Evolutionary conservation across 306 rosid genomes (phyloP), one percentile per base, ranked within the genome.

Genomic region (Glycyrrhiza uralensis): DNA sequence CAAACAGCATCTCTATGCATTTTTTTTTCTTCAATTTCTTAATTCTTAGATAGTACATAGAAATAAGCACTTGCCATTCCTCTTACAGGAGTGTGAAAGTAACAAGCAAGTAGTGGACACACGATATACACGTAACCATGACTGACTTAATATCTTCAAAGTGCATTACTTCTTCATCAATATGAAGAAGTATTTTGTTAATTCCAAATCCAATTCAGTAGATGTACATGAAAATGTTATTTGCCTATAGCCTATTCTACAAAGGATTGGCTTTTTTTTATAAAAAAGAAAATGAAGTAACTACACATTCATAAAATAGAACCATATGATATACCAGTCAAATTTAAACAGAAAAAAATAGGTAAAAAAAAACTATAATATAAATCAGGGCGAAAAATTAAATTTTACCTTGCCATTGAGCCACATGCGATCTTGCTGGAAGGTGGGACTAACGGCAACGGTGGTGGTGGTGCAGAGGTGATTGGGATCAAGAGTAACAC

Each of bases 381-480:
- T 1, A 49, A 24, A 30, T 54, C 1, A 47, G 0, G 18, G n/a
- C 44, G 13, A 63, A 38, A 64, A 19, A 2, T n/a, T n/a, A 30
- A 82, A 61, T 52, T 6, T 33, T 69, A 90, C 98, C 93, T 94
- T 81, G 81, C 91, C 87, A 74, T 94, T 94, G 76, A 91, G 99
- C 97, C 97, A 94, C 97, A 94, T 91, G 28, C 93, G 95, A 78
- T 94, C 99, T n/a, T 82, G 82, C 2, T 79, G 78, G 42, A 94
- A 94, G 80, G 71, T 15, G 4, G 99, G 96, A 67, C 96, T 91
- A 54, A 89, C 99, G 62, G 97, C 92, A 46, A 94, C 99, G 14
- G 96, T 91, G 83, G 99, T 94, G 35, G 91, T 94, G 4, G 99
- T 91, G 66, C 99, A 94, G 49, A 94, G 96, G 56, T 94, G 97